Evolutionary conservation across 2,329 filamentous ascomycete genomes (phyloP).

Genomic region (Claviceps pusilla): DNA sequence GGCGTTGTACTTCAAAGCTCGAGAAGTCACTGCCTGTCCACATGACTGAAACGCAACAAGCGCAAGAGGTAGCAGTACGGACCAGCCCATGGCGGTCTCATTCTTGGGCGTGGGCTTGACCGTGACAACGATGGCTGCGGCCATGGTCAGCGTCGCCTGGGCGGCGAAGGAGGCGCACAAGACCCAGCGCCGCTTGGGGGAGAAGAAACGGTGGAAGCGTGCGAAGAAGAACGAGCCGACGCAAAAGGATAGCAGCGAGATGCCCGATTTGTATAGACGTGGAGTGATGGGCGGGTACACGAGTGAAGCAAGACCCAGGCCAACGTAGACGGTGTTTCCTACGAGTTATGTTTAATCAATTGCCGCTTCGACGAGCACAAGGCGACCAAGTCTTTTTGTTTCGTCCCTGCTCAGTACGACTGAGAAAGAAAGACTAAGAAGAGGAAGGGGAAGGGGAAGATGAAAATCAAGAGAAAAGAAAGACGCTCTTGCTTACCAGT

Average conservation of each 20-base stretch:
- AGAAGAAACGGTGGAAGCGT: conserved; percentile 48
- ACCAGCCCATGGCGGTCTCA: conserved; percentile 36
- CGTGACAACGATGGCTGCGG: conserved; percentile 39
- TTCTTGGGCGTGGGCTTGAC: conserved; percentile 23
- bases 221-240: conserved; percentile 58
- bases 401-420: not conserved
- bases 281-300: conserved; percentile 13
- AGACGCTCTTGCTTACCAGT: conserved; percentile 38
- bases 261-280: conserved; percentile 42
- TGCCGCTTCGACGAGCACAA: not conserved
- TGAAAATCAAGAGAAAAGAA: not conserved
- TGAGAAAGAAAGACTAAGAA: not conserved
- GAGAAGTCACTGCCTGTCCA: conserved; percentile 61
- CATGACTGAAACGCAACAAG: conserved; percentile 63
- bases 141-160: conserved; percentile 35
- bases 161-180: conserved; percentile 42
- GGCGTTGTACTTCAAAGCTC: conserved; percentile 53
- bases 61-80: conserved; percentile 50
- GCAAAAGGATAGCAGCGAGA: conserved; percentile 56
- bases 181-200: conserved; percentile 49
- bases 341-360: not conserved
- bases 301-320: conserved; percentile 52
- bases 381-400: too few species aligned
- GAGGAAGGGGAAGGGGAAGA: too few species aligned
- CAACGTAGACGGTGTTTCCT: conserved; percentile 68